phyloP scores from a whole-genome alignment of 2,329 filamentous ascomycete genomes.

The Clarireedia sp. region DNA sequence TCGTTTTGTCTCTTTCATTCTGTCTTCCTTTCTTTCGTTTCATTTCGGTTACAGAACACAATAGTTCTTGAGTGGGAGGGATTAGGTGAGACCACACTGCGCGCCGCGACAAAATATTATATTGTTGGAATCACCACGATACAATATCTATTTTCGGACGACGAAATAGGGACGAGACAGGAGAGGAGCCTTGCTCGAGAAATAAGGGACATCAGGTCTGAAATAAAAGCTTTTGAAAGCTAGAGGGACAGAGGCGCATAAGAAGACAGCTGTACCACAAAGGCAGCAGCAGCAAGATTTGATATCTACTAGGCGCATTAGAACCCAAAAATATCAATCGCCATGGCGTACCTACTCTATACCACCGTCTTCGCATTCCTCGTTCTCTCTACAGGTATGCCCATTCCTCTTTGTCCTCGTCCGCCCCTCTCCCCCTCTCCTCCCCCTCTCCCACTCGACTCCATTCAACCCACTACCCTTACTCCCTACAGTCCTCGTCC shows the following conservation, averaged over 20 bases:
- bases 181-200: no score
- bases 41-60: not conserved
- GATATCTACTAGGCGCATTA: not conserved
- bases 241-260: no score
- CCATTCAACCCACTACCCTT: conserved; percentile 9
- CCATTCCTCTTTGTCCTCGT: conserved; percentile 10
- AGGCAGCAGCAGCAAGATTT: not conserved
- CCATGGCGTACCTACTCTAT: conserved; percentile 69
- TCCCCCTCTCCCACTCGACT: no score
- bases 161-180: no score
- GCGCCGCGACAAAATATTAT: not conserved
- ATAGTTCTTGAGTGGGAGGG: no score
- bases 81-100: no score
- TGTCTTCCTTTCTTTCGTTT: not conserved
- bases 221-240: no score
- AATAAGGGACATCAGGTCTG: no score
- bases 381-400: conserved; percentile 58
- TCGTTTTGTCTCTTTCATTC: no score
- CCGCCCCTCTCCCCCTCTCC: not conserved
- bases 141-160: no score
- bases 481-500: conserved; percentile 54
- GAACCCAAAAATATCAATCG: not conserved
- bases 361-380: conserved; percentile 65
- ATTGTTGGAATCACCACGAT: no score
- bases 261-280: not conserved